Conservation (phyloP, 108 stramenopile genomes). For the Ochromonas danica region DNA sequence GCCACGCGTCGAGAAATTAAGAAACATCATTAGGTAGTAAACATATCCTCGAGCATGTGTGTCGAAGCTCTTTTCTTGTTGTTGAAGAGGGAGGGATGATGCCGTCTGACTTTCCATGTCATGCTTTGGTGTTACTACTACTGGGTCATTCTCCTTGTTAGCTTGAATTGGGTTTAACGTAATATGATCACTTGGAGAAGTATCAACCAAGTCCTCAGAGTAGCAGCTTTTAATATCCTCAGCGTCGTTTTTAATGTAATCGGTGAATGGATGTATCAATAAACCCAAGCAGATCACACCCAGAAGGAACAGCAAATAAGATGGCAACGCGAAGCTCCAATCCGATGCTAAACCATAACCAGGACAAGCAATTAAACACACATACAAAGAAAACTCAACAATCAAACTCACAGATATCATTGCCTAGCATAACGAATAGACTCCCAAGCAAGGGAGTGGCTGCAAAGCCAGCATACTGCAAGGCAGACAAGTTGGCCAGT, state of each 20-base stretch:
- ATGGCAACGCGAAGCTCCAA: neutral
- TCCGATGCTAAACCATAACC: neutral
- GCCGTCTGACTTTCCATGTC: too few species aligned
- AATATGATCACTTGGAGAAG: neutral
- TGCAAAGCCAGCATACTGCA: conserved; percentile 92
- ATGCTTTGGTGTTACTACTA: too few species aligned
- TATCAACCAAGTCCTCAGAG: neutral
- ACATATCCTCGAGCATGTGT: too few species aligned
- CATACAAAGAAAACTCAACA: conserved; percentile 81
- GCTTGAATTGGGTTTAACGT: too few species aligned
- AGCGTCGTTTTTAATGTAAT: neutral
- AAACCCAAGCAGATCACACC: too few species aligned
- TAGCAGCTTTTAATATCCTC: neutral
- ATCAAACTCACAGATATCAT: too few species aligned
- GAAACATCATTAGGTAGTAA: neutral
- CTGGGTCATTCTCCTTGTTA: too few species aligned
- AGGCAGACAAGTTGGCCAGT: conserved; percentile 82
- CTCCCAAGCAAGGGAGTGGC: conserved; percentile 82
- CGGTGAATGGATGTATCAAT: neutral
- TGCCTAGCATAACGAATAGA: conserved; percentile 56
- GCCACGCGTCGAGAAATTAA: conserved; percentile 52
- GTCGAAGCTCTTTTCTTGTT: too few species aligned
- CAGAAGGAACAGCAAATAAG: conserved; percentile 9
- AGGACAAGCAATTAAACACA: conserved; percentile 63
- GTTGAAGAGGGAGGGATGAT: too few species aligned